These are phyloP conservation scores for Globisporangium paddicum DNA, from an alignment of 352 stramenopile genomes.

Conservation along the genomic window DNA sequence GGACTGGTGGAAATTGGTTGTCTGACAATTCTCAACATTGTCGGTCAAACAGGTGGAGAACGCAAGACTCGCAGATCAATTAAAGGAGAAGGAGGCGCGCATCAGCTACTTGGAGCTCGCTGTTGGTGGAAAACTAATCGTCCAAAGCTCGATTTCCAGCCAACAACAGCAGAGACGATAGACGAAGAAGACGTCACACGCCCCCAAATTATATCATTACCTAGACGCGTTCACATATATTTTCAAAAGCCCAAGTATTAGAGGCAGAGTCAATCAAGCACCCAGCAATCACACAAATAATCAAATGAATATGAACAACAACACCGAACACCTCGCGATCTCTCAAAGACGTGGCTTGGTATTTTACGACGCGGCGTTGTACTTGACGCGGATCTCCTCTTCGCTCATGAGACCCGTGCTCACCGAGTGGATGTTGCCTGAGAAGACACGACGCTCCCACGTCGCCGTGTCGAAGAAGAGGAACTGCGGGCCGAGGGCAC, in stretches of 20 bases:
- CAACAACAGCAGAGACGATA: neutral
- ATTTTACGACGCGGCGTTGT: constrained; percentile 77
- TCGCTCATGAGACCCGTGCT: constrained; percentile 88
- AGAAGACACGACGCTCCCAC: constrained; percentile 94
- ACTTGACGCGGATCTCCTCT: constrained; percentile 95
- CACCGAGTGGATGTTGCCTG: constrained; percentile 87
- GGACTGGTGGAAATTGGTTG: constrained; percentile 2
- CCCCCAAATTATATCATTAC: neutral
- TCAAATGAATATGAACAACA: constrained; percentile 6
- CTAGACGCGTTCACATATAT: neutral
- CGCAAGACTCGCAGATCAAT: constrained; percentile 27
- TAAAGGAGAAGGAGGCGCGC: constrained; percentile 36
- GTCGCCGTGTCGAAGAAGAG: constrained; percentile 95
- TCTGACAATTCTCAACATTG: neutral
- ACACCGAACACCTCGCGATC: constrained; percentile 9
- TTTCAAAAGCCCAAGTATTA: constrained; percentile 13
- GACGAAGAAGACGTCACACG: neutral
- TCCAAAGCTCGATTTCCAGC: constrained; percentile 15
- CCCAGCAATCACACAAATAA: constrained; percentile 3
- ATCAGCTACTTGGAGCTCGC: constrained; percentile 53
- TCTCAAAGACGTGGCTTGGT: constrained; percentile 23
- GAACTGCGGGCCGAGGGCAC: constrained; percentile 77
- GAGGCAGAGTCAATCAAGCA: constrained; percentile 2
- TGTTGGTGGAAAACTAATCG: constrained; percentile 33
- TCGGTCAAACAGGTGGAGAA: constrained; percentile 26